Evolutionary conservation across 257 asterid species (phyloP).

Genomic region (Catharanthus roseus): DNA sequence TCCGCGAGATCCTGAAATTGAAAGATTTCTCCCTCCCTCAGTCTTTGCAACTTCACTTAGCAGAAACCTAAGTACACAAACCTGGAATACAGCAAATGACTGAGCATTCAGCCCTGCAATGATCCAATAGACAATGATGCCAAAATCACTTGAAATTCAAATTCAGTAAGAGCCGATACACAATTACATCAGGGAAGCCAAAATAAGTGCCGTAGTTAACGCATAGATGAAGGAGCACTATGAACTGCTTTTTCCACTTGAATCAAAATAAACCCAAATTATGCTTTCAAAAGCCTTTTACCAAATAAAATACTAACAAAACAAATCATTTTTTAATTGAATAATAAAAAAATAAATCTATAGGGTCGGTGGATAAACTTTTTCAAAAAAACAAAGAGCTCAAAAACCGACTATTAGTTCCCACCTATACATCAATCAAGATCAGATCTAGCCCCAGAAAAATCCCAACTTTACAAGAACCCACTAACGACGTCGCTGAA

Average conservation of each 20-base stretch:
- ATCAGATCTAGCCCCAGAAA: slow-evolving; percentile 53
- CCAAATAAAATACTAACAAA: background rate
- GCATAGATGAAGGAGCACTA: background rate
- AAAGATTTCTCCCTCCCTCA: background rate
- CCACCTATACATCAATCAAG: slow-evolving; percentile 23
- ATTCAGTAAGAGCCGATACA: background rate
- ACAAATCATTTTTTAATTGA: background rate
- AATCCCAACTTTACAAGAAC: slow-evolving; percentile 10
- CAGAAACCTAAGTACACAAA: slow-evolving; percentile 6
- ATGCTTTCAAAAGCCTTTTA: background rate
- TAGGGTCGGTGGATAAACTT: background rate
- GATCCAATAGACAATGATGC: slow-evolving; percentile 15
- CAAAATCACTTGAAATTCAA: too few relatives aligned
- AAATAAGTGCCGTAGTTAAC: background rate
- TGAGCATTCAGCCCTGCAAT: slow-evolving; percentile 12
- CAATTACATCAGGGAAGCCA: background rate
- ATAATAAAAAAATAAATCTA: background rate
- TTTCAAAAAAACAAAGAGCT: background rate
- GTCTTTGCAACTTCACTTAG: background rate
- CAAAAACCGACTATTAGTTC: background rate
- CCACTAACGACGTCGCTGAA: slow-evolving; percentile 17
- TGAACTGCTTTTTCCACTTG: background rate
- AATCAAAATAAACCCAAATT: background rate
- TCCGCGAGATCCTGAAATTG: background rate
- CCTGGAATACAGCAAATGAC: slow-evolving; percentile 23